Evolutionary conservation across 495 filamentous ascomycete genomes (phyloP).

Genomic region (Neurospora discreta): DNA sequence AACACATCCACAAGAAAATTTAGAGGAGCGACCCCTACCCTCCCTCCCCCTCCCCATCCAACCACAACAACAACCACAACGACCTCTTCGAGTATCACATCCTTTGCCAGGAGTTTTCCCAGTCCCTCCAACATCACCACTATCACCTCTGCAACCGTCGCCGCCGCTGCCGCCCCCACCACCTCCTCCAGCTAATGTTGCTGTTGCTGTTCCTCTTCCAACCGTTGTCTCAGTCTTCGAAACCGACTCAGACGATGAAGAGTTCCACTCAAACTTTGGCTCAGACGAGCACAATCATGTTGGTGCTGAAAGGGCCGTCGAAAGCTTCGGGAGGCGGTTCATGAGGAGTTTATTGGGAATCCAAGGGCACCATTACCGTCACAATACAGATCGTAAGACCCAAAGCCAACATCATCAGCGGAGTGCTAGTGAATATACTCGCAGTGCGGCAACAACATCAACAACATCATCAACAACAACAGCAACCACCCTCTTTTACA

Average conservation of each 20-base stretch:
- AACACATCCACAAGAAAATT: not conserved
- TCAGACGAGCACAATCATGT: slow-evolving; percentile 1
- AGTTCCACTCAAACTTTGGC: not conserved
- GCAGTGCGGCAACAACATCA: not conserved
- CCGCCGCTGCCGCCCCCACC: not conserved
- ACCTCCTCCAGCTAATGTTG: not conserved
- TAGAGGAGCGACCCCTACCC: slow-evolving; percentile 4
- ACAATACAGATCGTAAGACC: not conserved
- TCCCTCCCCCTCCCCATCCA: not conserved
- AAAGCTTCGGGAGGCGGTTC: slow-evolving; percentile 9
- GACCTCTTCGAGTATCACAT: not conserved
- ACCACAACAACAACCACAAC: not conserved
- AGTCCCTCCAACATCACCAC: not conserved
- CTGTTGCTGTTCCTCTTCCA: not conserved
- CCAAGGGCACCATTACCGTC: not conserved
- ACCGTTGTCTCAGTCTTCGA: slow-evolving; percentile 16
- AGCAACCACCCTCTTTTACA: not conserved
- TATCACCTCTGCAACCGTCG: not conserved
- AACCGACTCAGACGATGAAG: slow-evolving; percentile 11
- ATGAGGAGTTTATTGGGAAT: slow-evolving; percentile 8
- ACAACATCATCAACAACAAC: not conserved
- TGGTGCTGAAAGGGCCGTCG: not conserved
- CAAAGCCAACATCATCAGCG: slow-evolving; percentile 4
- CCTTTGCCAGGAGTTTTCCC: not conserved
- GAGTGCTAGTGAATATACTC: slow-evolving; percentile 6